Evolutionary conservation across 2,329 filamentous ascomycete species (phyloP), one percentile per base, ranked within the genome.

Genomic region (Lomentospora prolificans): DNA sequence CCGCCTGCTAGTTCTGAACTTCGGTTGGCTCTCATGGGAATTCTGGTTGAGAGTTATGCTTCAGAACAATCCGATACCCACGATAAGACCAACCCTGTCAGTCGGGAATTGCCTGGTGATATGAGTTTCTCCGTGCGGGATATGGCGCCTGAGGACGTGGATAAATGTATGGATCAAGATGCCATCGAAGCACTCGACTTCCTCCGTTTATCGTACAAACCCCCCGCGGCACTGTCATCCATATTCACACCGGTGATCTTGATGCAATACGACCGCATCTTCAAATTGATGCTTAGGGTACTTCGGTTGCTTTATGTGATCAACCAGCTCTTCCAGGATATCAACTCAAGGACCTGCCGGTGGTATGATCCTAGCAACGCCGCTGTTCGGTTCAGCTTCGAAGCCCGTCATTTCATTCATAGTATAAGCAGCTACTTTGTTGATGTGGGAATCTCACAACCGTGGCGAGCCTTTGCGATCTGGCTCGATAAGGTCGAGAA

Each of bases 1-100:
- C 94, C 94, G 25, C 94, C 94, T 3, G 90, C 90, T 24, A 95
- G 89, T 67, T 96, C 91, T 0, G 94, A 97, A 67, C 73, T 99
- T n/a, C 83, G 90, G 8, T 76, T 97, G 4, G 89, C 89, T 0
- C 75, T 99, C 17, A 95, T 91, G 79, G 90, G 90, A 0, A 80
- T 97, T 1, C 73, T 97, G 5, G 79, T 80, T 2, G 91, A 96
- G 60, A 89, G 83, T 60, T 89, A 90, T 61, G 69, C 68, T 57
- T 24, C 61, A 62, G 39, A 61, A 58, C 48, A 61, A 56, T 17
- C 60, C 58, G 14, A 58, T 52, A 25, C n/a, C n/a, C 53, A 61
- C 6, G 56, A 55, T 14, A 64, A 61, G 58, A 58, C 66, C 61
- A 33, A 64, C 59, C 17, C n/a, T n/a, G 57, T 67, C 61, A 64